phyloP scores from a whole-genome alignment of 495 filamentous ascomycete genomes.

The Talaromyces wortmannii region DNA sequence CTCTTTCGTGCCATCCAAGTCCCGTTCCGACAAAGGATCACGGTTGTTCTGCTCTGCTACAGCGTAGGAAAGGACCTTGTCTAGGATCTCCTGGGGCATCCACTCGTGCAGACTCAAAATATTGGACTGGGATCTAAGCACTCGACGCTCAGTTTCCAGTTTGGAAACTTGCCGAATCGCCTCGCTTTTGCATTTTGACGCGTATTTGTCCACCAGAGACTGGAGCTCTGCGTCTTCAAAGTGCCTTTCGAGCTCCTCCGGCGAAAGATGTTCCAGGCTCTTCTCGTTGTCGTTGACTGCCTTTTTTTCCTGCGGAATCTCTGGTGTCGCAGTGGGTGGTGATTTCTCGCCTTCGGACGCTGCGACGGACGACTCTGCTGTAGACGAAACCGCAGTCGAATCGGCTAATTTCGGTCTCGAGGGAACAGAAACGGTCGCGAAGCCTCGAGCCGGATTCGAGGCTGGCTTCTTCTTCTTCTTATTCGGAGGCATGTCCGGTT shows the following conservation, averaged over 20 bases:
- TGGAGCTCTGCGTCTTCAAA: slow-evolving; percentile 79
- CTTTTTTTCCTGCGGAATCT: too few species aligned
- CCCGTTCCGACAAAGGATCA: slow-evolving; percentile 19
- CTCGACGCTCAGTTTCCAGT: slow-evolving; percentile 69
- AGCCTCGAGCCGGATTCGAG: slow-evolving; percentile 79
- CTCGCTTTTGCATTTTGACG: slow-evolving; percentile 59
- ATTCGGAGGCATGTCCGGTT: slow-evolving; percentile 53
- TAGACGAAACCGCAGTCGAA: slow-evolving; percentile 20
- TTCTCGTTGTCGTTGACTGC: neutral
- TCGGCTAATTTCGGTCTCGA: slow-evolving; percentile 53
- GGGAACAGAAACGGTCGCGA: slow-evolving; percentile 85
- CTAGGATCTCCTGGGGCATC: slow-evolving; percentile 73
- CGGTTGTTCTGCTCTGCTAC: slow-evolving; percentile 32
- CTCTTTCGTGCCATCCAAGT: slow-evolving; percentile 34
- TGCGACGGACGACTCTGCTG: slow-evolving; percentile 24
- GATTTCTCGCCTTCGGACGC: slow-evolving; percentile 36
- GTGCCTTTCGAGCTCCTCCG: slow-evolving; percentile 79
- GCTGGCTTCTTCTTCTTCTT: slow-evolving; percentile 86
- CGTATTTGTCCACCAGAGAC: slow-evolving; percentile 72
- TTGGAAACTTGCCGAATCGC: slow-evolving; percentile 61
- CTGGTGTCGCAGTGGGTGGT: slow-evolving; percentile 4
- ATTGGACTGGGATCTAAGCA: slow-evolving; percentile 68
- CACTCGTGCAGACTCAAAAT: slow-evolving; percentile 64
- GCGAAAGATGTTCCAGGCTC: slow-evolving; percentile 48
- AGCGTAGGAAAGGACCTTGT: slow-evolving; percentile 58